Evolutionary conservation across 2,329 filamentous ascomycete genomes (phyloP), one percentile per base, ranked within the genome.

Genomic region (Rasamsonia emersonii): DNA sequence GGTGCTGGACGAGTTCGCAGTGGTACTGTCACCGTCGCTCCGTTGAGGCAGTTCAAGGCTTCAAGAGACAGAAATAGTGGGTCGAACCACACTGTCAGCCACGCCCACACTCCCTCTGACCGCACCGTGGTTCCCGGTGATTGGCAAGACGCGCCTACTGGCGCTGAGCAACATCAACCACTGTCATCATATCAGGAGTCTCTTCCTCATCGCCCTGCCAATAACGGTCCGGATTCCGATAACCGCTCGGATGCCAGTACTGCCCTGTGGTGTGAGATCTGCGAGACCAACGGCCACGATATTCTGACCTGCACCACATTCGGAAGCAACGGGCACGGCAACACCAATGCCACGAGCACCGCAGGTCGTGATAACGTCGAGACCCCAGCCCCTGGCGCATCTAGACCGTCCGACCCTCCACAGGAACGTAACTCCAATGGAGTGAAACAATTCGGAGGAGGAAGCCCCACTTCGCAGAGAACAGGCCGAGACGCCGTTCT

Each of bases 291-390:
- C 28, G 88, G 89, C 10, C 89, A 96, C 53, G 89, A 96, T 49
- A 94, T 96, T 39, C 68, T 96, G 35, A 93, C 84, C 14, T 96
- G 89, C 68, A 86, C 83, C 32, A 91, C 94, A 79, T 89, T 84
- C 57, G 77, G 71, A 38, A 54, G 47, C 23, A 40, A 47, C 5
- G 48, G 48, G 20, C 29, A 43, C 13, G 24, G 33, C 9, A 9
- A 27, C 13, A 14, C 9, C 20, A 23, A 33, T 21, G 19, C 26
- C 11, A 30, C 4, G 10, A 15, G 19, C 21, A n/a, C n/a, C n/a
- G n/a, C n/a, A n/a, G n/a, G n/a, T n/a, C n/a, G n/a, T n/a, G n/a
- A n/a, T n/a, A n/a, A n/a, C n/a, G n/a, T n/a, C n/a, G n/a, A n/a
- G n/a, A n/a, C n/a, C n/a, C n/a, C n/a, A n/a, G n/a, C n/a, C n/a